Evolutionary conservation across 1,139 yeast genomes (phyloP), one percentile per base, ranked within the genome.

Genomic region (Arxiozyma telluris): DNA sequence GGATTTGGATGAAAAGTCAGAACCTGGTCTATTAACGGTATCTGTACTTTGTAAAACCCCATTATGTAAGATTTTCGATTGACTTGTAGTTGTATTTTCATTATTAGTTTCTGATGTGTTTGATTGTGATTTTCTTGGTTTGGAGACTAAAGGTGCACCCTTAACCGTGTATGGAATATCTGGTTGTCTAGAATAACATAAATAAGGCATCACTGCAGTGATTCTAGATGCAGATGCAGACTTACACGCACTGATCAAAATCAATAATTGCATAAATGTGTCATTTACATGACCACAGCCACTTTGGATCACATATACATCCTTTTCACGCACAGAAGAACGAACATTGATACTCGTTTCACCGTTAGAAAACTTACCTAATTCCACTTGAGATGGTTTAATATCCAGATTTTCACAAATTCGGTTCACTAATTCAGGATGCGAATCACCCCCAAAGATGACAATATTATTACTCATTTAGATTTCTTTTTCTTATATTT

Each of bases 181-280:
- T 1, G 96, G 96, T 71, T 94, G 99, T 66, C 99, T 78, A 1
- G 96, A 87, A 69, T 94, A 94, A 23, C 98, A 97, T 70, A 94
- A 93, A 58, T 89, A 76, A 6, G 99, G 98, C 70, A 93, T 76
- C 42, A 94, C 96, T 0, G 96, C 98, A 2, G 97, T 91, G 46
- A 91, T 96, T 60, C 95, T 79, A 58, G 82, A 84, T 17, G 98
- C 98, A 61, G 96, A 86, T 3, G 98, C 96, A 38, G 94, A 87
- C 68, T 93, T 93, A 71, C 98, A 91, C 6, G 98, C 98, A 20
- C 95, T 85, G 50, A 94, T 82, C 77, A 89, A 83, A 61, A 94
- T 87, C 61, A 93, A 73, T 52, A 94, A 76, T 71, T 94, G 98
- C 69, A 94, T 79, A 62, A 94, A 86, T 64, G 82, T 84, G 69